These are phyloP conservation scores for Botrytis galanthina DNA, from an alignment of 2,329 filamentous ascomycete genomes.

Conservation along the genomic window DNA sequence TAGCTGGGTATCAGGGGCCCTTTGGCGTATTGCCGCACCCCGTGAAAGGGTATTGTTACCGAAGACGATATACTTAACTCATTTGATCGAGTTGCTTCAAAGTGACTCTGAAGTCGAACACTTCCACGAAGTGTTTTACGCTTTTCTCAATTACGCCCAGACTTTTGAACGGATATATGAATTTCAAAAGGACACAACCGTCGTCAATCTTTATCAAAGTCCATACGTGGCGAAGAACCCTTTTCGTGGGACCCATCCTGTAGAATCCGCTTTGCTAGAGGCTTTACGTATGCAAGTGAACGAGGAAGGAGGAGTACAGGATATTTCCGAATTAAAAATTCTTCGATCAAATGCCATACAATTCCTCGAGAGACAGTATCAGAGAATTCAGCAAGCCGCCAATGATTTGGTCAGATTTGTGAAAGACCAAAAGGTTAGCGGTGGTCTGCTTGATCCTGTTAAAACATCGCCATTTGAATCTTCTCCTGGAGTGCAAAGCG, in stretches of 20 bases:
- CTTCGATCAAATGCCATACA: neutral
- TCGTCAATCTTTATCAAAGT: neutral
- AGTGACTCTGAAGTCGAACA: neutral
- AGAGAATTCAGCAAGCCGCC: neutral
- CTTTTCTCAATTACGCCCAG: neutral
- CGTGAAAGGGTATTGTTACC: neutral
- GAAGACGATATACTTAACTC: neutral
- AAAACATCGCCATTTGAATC: neutral
- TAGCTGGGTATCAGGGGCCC: rapidly evolving
- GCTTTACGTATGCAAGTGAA: neutral
- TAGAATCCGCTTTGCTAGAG: neutral
- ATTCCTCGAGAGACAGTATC: neutral
- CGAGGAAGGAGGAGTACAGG: neutral
- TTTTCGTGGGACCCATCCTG: neutral
- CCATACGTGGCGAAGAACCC: neutral
- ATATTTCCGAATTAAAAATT: neutral
- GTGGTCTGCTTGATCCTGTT: neutral
- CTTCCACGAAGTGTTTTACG: neutral
- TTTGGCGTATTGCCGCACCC: rapidly evolving
- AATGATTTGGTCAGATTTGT: neutral
- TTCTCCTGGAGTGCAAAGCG: neutral
- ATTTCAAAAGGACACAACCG: neutral
- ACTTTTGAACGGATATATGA: neutral
- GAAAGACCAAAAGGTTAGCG: neutral
- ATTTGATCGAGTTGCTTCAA: neutral